These are phyloP conservation scores for Myxozyma neotropica DNA, from an alignment of 805 yeast genomes.

Conservation along the genomic window DNA sequence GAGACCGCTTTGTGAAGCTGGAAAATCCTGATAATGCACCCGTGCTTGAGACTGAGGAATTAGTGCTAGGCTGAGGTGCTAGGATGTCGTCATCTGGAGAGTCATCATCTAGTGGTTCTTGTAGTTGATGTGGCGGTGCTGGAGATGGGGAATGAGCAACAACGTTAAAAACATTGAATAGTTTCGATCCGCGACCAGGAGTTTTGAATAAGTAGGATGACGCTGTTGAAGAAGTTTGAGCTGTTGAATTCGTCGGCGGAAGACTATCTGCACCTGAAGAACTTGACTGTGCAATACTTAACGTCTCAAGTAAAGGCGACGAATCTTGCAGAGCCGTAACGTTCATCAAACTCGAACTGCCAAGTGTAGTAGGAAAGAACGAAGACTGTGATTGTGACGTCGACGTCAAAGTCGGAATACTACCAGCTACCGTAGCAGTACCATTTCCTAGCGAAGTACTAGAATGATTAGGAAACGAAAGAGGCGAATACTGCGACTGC, in stretches of 20 bases:
- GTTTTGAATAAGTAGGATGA: background rate
- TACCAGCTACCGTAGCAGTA: background rate
- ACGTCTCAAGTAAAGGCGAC: background rate
- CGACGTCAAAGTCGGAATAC: background rate
- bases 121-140: too few relatives aligned
- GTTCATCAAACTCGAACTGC: background rate
- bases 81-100: background rate
- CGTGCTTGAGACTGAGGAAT: slow-evolving; percentile 10
- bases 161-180: slow-evolving; percentile 16
- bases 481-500: slow-evolving; percentile 10
- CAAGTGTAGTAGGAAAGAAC: background rate
- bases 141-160: background rate
- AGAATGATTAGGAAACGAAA: background rate
- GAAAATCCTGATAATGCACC: slow-evolving; percentile 12
- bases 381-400: background rate
- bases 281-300: background rate
- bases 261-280: background rate
- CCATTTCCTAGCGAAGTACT: background rate
- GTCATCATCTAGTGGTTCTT: background rate
- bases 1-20: slow-evolving; percentile 19
- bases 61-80: slow-evolving; percentile 1
- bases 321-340: background rate
- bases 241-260: background rate
- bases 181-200: slow-evolving; percentile 10
- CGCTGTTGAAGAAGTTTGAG: background rate